Evolutionary conservation across 257 asterid species (phyloP), one percentile per base, ranked within the genome.

Genomic region (Salvia splendens): DNA sequence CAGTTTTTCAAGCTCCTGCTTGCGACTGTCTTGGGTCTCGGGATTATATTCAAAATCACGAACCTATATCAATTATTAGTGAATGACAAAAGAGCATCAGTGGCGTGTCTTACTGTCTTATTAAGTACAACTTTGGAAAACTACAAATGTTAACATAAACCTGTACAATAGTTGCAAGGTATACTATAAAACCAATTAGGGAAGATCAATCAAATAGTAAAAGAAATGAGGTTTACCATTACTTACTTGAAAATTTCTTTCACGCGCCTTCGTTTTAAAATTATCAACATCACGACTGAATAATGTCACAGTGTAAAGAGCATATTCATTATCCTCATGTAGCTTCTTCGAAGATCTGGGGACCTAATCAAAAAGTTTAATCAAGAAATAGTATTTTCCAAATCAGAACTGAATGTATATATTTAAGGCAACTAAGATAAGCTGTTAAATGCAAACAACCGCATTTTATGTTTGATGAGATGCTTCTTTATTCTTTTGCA

Each of bases 291-390:
- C 98, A 24, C 97, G 95, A 62, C 32, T 84, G 82, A 92, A 89
- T 71, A 92, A 82, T 69, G 91, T 85, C 10, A 86, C 95, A 52
- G 95, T 82, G 76, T 79, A 86, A 28, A 91, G 90, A 11, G 91
- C 88, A 80, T 91, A 91, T 66, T 91, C 95, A 70, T 82, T 88
- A 83, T 91, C 96, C 81, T 88, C 97, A 32, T 82, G 82, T 42
- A 92, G 87, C 75, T 84, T 84, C 95, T 89, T 92, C 67, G 98
- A 87, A 73, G 98, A 89, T 82, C 98, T 87, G 75, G 97, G 97
- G 64, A 89, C 98, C 98, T 89, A 65, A 80, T 75, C 74, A 80
- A 60, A 69, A 55, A 60, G 68, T 67, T 74, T 50, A 54, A 67
- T 72, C 63, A 79, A 71, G 77, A 69, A 53, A 35, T 56, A 73